Evolutionary conservation across 78 protist genomes (phyloP).

Genomic region (slime mould (Dictyostelium discoideum)): DNA sequence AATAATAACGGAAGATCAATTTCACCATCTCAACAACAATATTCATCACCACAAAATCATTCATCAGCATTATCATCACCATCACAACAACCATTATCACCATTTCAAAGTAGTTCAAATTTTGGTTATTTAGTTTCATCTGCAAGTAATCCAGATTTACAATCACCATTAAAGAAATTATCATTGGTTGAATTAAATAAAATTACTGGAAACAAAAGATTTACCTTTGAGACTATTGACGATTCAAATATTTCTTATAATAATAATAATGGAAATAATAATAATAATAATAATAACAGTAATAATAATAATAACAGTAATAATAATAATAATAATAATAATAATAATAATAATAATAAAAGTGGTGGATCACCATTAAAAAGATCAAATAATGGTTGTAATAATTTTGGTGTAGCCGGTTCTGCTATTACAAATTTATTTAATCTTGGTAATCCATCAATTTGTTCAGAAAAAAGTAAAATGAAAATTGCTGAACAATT

Average conservation of each 20-base stretch:
- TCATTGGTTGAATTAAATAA: background rate
- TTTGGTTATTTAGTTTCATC: background rate
- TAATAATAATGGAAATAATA: background rate
- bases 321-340: too few relatives aligned
- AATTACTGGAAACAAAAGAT: background rate
- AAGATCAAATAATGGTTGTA: slow-evolving; percentile 1
- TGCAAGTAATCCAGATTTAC: background rate
- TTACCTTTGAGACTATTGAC: background rate
- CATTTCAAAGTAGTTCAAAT: background rate
- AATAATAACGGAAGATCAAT: background rate
- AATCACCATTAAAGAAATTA: background rate
- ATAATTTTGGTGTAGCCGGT: background rate
- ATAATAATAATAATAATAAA: background rate
- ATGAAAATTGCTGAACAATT: background rate
- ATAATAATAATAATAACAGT: background rate
- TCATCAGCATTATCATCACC: background rate
- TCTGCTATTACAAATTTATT: background rate
- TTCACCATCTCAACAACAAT: slow-evolving; percentile 26
- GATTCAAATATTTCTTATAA: background rate
- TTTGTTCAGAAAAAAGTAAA: background rate
- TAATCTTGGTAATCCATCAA: background rate
- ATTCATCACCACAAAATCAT: background rate
- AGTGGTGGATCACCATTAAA: background rate
- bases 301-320: background rate
- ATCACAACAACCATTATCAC: background rate